phyloP scores from a whole-genome alignment of 2,329 filamentous ascomycete species.

The Claviceps maximensis region DNA sequence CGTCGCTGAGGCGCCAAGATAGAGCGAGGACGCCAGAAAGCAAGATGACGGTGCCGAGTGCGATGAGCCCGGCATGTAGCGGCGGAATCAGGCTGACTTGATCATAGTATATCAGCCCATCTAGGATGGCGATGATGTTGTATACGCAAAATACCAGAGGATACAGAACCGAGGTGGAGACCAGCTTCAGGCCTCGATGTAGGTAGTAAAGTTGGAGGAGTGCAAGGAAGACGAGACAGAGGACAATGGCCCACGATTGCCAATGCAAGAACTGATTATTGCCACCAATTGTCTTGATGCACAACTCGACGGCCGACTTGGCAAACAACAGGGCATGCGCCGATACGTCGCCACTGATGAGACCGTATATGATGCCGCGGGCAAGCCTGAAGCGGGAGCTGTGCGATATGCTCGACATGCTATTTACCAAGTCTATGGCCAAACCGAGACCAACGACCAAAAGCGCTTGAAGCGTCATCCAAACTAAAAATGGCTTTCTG shows the following conservation, averaged over 20 bases:
- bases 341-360: conserved; percentile 83
- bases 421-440: conserved; percentile 42
- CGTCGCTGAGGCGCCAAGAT: conserved; percentile 84
- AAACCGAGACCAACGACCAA: conserved; percentile 58
- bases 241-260: conserved; percentile 85
- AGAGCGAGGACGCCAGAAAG: conserved; percentile 79
- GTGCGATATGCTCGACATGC: conserved; percentile 38
- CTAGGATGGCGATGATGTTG: conserved; percentile 96
- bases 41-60: conserved; percentile 74
- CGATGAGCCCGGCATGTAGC: conserved; percentile 67
- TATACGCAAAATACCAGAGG: conserved; percentile 97
- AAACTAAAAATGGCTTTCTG: conserved; percentile 64
- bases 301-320: conserved; percentile 89
- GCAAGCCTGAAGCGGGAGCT: conserved; percentile 59
- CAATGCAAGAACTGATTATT: conserved; percentile 90
- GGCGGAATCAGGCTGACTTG: conserved; percentile 70
- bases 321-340: conserved; percentile 87
- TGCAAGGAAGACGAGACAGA: conserved; percentile 68
- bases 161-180: conserved; percentile 91
- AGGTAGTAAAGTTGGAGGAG: conserved; percentile 90
- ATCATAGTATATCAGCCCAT: conserved; percentile 92
- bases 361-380: conserved; percentile 76
- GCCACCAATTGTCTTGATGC: conserved; percentile 74
- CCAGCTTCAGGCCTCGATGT: conserved; percentile 82
- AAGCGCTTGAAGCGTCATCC: conserved; percentile 72